Evolutionary conservation across 805 yeast genomes (phyloP), one percentile per base, ranked within the genome.

Genomic region (Hanseniaspora thailandica): DNA sequence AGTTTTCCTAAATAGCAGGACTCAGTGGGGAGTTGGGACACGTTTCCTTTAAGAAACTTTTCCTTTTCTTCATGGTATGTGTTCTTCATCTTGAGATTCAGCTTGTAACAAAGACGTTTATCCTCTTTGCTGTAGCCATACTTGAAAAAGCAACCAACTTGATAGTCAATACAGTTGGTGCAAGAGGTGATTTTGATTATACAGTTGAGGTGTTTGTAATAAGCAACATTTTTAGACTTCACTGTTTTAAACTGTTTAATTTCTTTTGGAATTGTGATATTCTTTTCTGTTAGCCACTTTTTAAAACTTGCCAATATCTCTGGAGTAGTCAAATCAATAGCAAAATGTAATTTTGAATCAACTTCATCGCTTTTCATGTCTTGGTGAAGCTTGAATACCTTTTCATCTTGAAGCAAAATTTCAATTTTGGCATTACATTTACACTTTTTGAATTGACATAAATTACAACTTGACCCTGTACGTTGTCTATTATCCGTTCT

Each of bases 71-170:
- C 2, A 4, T 13, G 17, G 22, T 40, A 40, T 40, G 30, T 49
- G 12, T 41, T 49, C 26, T 49, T 49, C 12, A 28, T 36, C 13
- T 49, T 49, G 30, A 41, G 34, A 2, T 33, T 34, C 39, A 41
- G 22, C 25, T 49, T 49, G 12, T 43, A 41, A n/a, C 54, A 48
- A n/a, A 48, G 44, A n/a, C 46, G 33, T 19, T 48, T 48, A 25
- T 48, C 52, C 12, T 48, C 52, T 20, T 48, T 48, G 20, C 52
- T 48, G 28, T 40, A 48, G 6, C 52, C 52, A 23, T 48, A 48
- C 35, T 39, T 31, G 26, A 48, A 48, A 15, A 23, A 39, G 20
- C 52, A 48, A 6, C 28, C n/a, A 12, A 40, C 17, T 17, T 22
- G n/a, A 9, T 20, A 10, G 5, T n/a, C 33, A 5, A 31, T 10